Percentiles rank a stretch among this genome's conserved stretches.
phyloP scores from a whole-genome alignment of 2,329 filamentous ascomycete genomes.

The Pestalotiopsis sp. region DNA sequence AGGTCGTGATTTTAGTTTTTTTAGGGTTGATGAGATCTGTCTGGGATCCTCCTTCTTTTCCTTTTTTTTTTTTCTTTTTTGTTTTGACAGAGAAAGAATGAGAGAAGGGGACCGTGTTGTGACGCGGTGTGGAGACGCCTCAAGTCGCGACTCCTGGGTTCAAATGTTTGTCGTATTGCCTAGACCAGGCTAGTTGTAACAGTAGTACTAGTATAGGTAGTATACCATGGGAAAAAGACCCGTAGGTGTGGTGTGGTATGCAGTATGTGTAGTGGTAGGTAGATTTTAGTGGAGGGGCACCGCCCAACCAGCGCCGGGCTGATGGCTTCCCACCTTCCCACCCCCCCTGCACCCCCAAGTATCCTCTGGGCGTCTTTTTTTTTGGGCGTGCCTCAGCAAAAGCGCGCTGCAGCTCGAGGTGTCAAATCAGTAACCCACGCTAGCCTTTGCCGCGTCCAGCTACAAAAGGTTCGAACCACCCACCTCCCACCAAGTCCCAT shows the following conservation, averaged over 20 bases:
- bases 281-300: too few relatives aligned
- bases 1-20: too few relatives aligned
- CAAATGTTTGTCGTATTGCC: background rate
- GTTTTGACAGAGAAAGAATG: background rate
- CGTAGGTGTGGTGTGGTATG: too few relatives aligned
- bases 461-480: constrained; percentile 64
- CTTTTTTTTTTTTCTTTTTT: background rate
- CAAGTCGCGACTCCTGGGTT: background rate
- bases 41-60: background rate
- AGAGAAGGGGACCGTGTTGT: background rate
- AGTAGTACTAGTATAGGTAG: too few relatives aligned
- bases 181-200: background rate
- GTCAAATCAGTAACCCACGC: constrained; percentile 60
- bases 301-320: too few relatives aligned
- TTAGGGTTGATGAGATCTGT: too few relatives aligned
- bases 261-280: too few relatives aligned
- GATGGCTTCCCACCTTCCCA: too few relatives aligned
- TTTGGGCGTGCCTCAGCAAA: constrained; percentile 12
- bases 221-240: too few relatives aligned
- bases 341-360: background rate
- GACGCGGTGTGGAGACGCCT: background rate
- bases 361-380: background rate
- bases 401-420: constrained; percentile 11
- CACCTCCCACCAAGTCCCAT: constrained; percentile 45
- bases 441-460: constrained; percentile 54